Evolutionary conservation across 768 basidiomycete genomes (phyloP).

Genomic region (Suillus subluteus): DNA sequence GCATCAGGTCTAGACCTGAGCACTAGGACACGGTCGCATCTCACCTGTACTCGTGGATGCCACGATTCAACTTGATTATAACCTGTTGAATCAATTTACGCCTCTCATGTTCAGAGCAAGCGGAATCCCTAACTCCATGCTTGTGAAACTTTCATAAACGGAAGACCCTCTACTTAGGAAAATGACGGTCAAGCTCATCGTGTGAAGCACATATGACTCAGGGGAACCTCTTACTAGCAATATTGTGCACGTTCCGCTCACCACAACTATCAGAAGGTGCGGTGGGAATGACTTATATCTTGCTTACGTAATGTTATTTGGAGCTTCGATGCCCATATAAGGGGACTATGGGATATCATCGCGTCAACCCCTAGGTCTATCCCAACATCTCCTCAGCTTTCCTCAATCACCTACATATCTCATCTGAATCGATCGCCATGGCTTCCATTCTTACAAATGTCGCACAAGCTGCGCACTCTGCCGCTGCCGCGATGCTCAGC

Average conservation of each 20-base stretch:
- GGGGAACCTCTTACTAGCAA: background rate
- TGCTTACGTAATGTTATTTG: background rate
- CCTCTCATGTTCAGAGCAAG: background rate
- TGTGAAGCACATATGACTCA: too few relatives aligned
- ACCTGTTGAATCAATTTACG: background rate
- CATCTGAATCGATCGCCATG: conserved; percentile 35
- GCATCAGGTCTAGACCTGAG: background rate
- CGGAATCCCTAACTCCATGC: background rate
- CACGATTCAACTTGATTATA: background rate
- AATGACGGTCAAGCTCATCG: background rate
- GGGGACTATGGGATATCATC: too few relatives aligned
- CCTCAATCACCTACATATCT: background rate
- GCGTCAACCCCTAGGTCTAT: background rate
- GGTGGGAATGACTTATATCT: background rate
- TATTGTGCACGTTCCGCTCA: background rate
- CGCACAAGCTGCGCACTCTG: conserved; percentile 57
- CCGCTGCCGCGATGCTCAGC: conserved; percentile 53
- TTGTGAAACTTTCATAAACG: background rate
- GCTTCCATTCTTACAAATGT: conserved; percentile 49
- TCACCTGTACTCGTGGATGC: background rate
- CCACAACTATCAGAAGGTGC: too few relatives aligned
- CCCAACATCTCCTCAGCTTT: background rate
- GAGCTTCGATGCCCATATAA: background rate
- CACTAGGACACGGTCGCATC: background rate
- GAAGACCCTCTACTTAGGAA: background rate